Percentiles rank a stretch among this genome's conserved stretches.
Evolutionary conservation across 169 alveolate species (phyloP).

Genomic region (Ichthyophthirius multifiliis): DNA sequence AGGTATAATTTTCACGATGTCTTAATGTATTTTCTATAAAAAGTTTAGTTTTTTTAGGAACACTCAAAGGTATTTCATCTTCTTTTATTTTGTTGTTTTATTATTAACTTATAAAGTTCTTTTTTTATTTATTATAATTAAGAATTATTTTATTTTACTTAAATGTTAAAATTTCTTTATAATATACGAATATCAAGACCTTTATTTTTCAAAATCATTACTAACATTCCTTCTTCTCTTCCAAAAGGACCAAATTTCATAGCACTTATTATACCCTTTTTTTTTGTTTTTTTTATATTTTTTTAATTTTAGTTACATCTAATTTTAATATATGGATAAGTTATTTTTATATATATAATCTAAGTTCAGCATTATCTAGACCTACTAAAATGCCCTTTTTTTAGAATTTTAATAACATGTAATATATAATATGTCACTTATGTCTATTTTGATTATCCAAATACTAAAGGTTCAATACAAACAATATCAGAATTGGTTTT

Average conservation of each 20-base stretch:
- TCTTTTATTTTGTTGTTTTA: slow-evolving; percentile 34
- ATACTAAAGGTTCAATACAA: slow-evolving; percentile 44
- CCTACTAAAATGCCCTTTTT: slow-evolving; percentile 66
- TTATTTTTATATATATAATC: slow-evolving; percentile 70
- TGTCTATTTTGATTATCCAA: slow-evolving; percentile 40
- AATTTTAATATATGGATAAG: slow-evolving; percentile 52
- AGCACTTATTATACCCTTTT: slow-evolving; percentile 46
- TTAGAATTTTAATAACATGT: slow-evolving; percentile 39
- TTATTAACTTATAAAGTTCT: background rate
- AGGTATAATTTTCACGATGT: slow-evolving; percentile 64
- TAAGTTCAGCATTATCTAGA: slow-evolving; percentile 67
- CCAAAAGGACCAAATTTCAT: slow-evolving; percentile 75
- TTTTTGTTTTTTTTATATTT: background rate
- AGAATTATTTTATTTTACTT: background rate
- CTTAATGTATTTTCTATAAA: slow-evolving; percentile 74
- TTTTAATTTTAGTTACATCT: slow-evolving; percentile 32
- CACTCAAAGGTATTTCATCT: slow-evolving; percentile 66
- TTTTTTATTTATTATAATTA: background rate
- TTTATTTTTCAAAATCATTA: slow-evolving; percentile 52
- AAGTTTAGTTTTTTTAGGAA: slow-evolving; percentile 71
- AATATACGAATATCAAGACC: slow-evolving; percentile 57
- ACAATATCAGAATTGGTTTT: slow-evolving; percentile 4
- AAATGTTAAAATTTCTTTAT: slow-evolving; percentile 48
- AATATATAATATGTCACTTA: slow-evolving; percentile 52
- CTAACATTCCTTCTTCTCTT: slow-evolving; percentile 81